Conservation (phyloP, 2,329 filamentous ascomycete genomes). For the Calonectria honghensis region DNA sequence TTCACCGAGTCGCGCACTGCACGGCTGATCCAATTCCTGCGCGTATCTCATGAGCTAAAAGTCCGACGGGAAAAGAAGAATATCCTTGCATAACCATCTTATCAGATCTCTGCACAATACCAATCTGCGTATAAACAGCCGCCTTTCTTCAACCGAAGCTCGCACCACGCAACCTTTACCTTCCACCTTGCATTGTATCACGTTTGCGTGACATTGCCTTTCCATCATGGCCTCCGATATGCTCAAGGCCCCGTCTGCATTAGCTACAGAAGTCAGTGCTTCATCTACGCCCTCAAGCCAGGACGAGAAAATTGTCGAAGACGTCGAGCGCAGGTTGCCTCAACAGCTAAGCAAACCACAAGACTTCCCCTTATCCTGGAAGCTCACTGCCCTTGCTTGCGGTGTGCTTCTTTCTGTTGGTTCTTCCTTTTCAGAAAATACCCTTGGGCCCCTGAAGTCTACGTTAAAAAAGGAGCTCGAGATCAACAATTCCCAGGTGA, state of each 20-base stretch:
- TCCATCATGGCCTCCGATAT: neutral
- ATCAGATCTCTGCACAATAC: neutral
- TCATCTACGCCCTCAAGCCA: neutral
- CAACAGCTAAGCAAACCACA: neutral
- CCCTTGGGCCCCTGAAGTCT: slow-evolving; percentile 51
- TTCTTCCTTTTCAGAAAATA: slow-evolving; percentile 54
- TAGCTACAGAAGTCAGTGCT: neutral
- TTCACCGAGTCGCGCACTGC: neutral
- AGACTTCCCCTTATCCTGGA: slow-evolving; percentile 53
- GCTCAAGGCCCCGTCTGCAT: neutral
- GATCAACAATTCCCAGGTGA: slow-evolving; percentile 49
- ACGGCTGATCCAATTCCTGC: neutral
- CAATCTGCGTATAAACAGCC: neutral
- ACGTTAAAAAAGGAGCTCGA: slow-evolving; percentile 49
- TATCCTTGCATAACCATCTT: neutral
- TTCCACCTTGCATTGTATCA: neutral
- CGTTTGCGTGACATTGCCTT: neutral
- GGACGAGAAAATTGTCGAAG: neutral
- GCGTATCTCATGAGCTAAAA: neutral
- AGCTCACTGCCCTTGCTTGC: slow-evolving; percentile 48
- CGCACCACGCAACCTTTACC: neutral
- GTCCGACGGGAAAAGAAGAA: neutral
- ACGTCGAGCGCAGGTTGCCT: neutral
- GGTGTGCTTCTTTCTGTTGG: slow-evolving; percentile 52
- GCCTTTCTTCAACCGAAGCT: neutral